Base-by-base conservation (phyloP, 2,329 filamentous ascomycete species). In the Aspergillus pseudotamarii region DNA sequence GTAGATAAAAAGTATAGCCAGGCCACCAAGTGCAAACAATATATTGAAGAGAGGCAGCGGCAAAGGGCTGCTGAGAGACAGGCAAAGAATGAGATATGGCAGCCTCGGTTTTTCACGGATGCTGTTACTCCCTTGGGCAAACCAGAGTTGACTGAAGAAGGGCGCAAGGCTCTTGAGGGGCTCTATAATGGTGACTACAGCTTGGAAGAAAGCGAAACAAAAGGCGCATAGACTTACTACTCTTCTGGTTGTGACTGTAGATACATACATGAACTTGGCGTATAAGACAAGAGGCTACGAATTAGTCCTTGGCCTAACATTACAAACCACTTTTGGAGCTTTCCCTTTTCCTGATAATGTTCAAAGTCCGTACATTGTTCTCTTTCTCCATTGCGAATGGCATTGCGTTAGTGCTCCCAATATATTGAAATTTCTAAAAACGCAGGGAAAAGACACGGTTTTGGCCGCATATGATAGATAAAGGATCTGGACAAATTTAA, bases 21-120 rank as follows among this genome's bases (percentile, higher is more conserved):
- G 67, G 95, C 95, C 9, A 99, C 95, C 26, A 88, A 86, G 23
- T 82, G 95, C 66, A 99, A 99, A 82, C 88, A 93, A 64, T 93
- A 96, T 72, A 87, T 99, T 12, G 95, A 99, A 78, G 95, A 99
- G 77, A 84, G 85, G 50, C 95, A 99, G 80, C 86, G 95, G 36
- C 87, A 91, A 72, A 94, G 92, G 80, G 94, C 92, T 1, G 88
- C 92, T 28, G 88, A 94, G 74, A 85, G 95, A 50, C 91, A 94
- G 74, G 84, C 85, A 51, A 85, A 85, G 16, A 86, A 88, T 14
- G 85, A 86, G 63, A 85, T 87, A 38, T 99, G 92, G 89, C 84
- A 89, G 68, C 95, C 95, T n/a, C 85, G 93, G 50, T 99, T 96
- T 80, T 99, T 99, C 79, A 88, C 84, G 0, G 84, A 83, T 4